These are phyloP conservation scores for Didymella glomerata DNA, from an alignment of 2,329 filamentous ascomycete species.

Conservation along the genomic window DNA sequence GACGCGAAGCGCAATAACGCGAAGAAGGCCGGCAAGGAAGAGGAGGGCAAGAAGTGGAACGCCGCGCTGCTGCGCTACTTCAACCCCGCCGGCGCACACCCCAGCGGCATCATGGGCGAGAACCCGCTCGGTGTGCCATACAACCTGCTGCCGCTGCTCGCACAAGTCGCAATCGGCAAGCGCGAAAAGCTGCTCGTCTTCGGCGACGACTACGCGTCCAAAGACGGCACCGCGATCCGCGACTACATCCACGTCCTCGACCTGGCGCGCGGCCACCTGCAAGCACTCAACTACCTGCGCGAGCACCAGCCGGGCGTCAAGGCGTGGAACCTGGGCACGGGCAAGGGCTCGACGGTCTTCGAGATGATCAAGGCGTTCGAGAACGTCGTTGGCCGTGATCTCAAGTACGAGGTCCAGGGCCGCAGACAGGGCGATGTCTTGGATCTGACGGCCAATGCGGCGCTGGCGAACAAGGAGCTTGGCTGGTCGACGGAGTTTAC, in stretches of 20 bases:
- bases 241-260: constrained; percentile 99
- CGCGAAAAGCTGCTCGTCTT: constrained; percentile 94
- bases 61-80: constrained; percentile 94
- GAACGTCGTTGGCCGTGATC: constrained; percentile 81
- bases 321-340: constrained; percentile 96
- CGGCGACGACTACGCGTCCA: constrained; percentile 90
- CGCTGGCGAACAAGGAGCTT: constrained; percentile 85
- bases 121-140: constrained; percentile 95
- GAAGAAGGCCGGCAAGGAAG: constrained; percentile 73
- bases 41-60: constrained; percentile 80
- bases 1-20: constrained; percentile 84
- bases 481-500: constrained; percentile 90
- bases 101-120: constrained; percentile 96
- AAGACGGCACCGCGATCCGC: constrained; percentile 91
- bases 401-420: constrained; percentile 85
- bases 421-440: constrained; percentile 90
- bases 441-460: constrained; percentile 91
- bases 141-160: constrained; percentile 92
- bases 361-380: constrained; percentile 98
- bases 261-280: constrained; percentile 83
- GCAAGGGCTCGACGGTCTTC: constrained; percentile 92
- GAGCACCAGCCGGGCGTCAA: constrained; percentile 85
- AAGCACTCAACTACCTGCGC: constrained; percentile 89
- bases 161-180: constrained; percentile 95
- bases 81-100: constrained; percentile 95